Base-by-base conservation (phyloP, 345 rosid species). In the Hibiscus syriacus region DNA sequence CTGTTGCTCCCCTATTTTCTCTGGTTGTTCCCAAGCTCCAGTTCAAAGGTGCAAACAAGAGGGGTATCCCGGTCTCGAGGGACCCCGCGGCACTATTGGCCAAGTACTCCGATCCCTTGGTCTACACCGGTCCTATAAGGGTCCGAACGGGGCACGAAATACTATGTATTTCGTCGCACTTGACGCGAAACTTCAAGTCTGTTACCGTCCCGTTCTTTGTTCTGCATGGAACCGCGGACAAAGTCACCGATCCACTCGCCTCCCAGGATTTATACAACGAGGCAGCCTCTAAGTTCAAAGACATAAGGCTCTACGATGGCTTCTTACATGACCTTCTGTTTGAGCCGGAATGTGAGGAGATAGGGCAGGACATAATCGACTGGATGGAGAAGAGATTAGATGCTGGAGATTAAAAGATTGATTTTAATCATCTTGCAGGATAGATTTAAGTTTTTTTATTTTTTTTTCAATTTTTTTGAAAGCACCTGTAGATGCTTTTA, bases 111-210 rank as follows among this genome's bases (percentile, higher is more conserved):
- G 97, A 94, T 76, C 99, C 97, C 4, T 77, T 94, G 80, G 99
- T 94, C 73, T 94, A 94, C 73, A 94, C 97, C 2, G 99, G 96
- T 59, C 99, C 99, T 20, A 90, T 94, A 61, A 84, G 99, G 70
- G 96, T 91, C 66, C 87, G 97, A 69, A 94, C 99, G 0, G 99
- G 99, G 64, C 88, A 94, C 48, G 99, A 94, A 72, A 94, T 94
- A 76, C 52, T 94, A 38, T 88, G 96, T 34, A 84, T 94, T 55
- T 84, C 95, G 4, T 81, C 99, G 2, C 75, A 84, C 80, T 79
- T 94, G 83, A 84, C 73, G 74, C 80, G 83, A 25, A 87, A 84
- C 78, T 82, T 94, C 23, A 86, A 82, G 73, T 82, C 86, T 7
- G 74, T 91, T 34, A 87, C 83, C 0, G 80, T 91, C 22, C 93